phyloP scores from a whole-genome alignment of 169 alveolate genomes.

The Plasmodium chabaudi region DNA sequence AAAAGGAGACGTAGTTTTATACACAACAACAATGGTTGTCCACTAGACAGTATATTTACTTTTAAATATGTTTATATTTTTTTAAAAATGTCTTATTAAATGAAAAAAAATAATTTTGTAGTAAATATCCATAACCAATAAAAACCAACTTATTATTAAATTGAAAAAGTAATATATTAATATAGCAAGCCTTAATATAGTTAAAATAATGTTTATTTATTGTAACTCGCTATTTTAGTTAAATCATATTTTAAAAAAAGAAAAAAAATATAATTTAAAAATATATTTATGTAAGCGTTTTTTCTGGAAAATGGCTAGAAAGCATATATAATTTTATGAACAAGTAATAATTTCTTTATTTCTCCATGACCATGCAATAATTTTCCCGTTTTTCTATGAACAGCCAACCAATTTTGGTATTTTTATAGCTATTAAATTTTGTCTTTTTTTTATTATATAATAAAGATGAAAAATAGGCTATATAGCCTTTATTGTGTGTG shows the following conservation, averaged over 20 bases:
- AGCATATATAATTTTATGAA: neutral
- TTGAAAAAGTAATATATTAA: too few relatives aligned
- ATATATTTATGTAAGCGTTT: neutral
- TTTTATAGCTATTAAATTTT: constrained; percentile 2
- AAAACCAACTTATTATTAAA: too few relatives aligned
- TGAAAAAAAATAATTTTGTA: too few relatives aligned
- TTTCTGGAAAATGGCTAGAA: constrained; percentile 16
- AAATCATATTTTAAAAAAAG: constrained; percentile 13
- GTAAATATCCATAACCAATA: too few relatives aligned
- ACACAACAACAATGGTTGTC: neutral
- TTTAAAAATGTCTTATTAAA: too few relatives aligned
- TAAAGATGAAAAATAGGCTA: neutral
- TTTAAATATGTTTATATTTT: too few relatives aligned
- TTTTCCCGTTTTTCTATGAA: constrained; percentile 12
- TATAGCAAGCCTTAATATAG: too few relatives aligned
- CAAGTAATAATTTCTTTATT: constrained; percentile 12
- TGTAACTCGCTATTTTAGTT: constrained; percentile 12
- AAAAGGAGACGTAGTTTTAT: neutral
- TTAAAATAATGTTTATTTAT: too few relatives aligned
- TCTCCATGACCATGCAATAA: constrained; percentile 13
- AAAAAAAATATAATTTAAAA: constrained; percentile 14
- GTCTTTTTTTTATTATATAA: constrained; percentile 24
- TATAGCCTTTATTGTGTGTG: constrained; percentile 1
- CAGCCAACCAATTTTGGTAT: neutral
- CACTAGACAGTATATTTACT: too few relatives aligned